Percentiles rank a stretch among this genome's conserved stretches.
Evolutionary conservation across 1,284 basidiomycete genomes (phyloP).

Genomic region (Ganoderma leucocontextum): DNA sequence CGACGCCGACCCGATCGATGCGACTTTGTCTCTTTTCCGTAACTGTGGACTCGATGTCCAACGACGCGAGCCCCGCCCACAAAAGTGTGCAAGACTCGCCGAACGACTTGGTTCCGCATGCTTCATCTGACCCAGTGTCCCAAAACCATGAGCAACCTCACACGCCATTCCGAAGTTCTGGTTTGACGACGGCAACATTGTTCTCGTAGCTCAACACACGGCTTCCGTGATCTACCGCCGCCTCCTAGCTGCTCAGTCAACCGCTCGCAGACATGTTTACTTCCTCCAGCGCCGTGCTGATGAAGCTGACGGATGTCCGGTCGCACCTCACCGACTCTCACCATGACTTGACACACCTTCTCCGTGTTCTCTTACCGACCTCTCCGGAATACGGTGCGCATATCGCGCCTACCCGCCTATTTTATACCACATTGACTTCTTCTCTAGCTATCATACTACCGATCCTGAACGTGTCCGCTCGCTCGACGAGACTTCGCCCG

Average conservation of each 20-base stretch:
- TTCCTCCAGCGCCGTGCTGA: slow-evolving; percentile 23
- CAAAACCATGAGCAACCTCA: too few relatives aligned
- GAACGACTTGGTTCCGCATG: too few relatives aligned
- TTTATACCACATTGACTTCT: too few relatives aligned
- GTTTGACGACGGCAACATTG: slow-evolving; percentile 33
- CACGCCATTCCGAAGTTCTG: slow-evolving; percentile 22
- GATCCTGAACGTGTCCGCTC: background rate
- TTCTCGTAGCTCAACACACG: slow-evolving; percentile 27
- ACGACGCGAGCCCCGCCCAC: too few relatives aligned
- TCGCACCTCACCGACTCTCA: slow-evolving; percentile 24
- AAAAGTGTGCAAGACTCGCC: too few relatives aligned
- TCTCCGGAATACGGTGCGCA: background rate
- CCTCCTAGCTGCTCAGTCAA: slow-evolving; percentile 30
- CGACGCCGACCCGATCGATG: too few relatives aligned
- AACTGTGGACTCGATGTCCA: too few relatives aligned
- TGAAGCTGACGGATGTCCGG: slow-evolving; percentile 22
- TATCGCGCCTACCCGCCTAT: too few relatives aligned
- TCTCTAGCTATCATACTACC: background rate
- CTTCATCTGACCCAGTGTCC: too few relatives aligned
- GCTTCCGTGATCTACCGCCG: slow-evolving; percentile 30
- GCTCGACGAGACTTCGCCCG: background rate
- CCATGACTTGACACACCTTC: slow-evolving; percentile 16
- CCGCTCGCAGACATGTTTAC: slow-evolving; percentile 29
- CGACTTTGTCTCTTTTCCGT: too few relatives aligned
- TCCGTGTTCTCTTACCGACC: slow-evolving; percentile 8